These are phyloP conservation scores for Candolleomyces aberdarensis DNA, from an alignment of 768 basidiomycete genomes.

Conservation along the genomic window DNA sequence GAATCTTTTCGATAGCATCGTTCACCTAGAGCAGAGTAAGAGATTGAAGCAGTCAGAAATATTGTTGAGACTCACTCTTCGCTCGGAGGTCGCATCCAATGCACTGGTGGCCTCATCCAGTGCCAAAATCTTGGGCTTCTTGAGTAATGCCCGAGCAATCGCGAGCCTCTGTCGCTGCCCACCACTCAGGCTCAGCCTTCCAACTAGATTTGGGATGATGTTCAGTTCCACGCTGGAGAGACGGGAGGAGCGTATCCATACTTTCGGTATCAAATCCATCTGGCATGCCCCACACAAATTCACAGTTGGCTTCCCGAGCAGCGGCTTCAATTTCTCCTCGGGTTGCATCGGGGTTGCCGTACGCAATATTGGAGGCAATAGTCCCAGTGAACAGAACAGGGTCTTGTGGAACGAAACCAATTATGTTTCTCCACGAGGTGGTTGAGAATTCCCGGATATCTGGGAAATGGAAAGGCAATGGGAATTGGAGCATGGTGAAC, in stretches of 20 bases:
- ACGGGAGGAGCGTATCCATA: conserved; percentile 32
- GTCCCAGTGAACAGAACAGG: conserved; percentile 90
- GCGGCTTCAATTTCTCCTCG: conserved; percentile 84
- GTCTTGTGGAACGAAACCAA: conserved; percentile 96
- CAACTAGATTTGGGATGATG: conserved; percentile 39
- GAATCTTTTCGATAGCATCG: conserved; percentile 86
- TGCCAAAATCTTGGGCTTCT: conserved; percentile 84
- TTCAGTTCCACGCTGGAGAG: background rate
- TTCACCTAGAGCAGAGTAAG: conserved; percentile 55
- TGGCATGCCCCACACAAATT: conserved; percentile 94
- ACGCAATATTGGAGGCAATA: conserved; percentile 93
- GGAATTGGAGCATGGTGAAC: background rate
- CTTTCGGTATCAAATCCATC: conserved; percentile 92
- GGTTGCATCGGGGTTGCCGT: conserved; percentile 72
- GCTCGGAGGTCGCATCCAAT: conserved; percentile 85
- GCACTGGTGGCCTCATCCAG: conserved; percentile 90
- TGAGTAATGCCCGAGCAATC: conserved; percentile 83
- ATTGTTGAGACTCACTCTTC: conserved; percentile 46
- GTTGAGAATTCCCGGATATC: conserved; percentile 87
- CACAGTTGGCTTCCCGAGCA: conserved; percentile 90
- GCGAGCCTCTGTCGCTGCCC: conserved; percentile 82
- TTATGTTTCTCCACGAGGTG: conserved; percentile 82
- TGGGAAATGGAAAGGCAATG: conserved; percentile 20
- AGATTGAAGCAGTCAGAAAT: background rate
- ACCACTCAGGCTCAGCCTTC: conserved; percentile 67